Base-by-base conservation (phyloP, 306 rosid genomes). In the Lupinus albus region DNA sequence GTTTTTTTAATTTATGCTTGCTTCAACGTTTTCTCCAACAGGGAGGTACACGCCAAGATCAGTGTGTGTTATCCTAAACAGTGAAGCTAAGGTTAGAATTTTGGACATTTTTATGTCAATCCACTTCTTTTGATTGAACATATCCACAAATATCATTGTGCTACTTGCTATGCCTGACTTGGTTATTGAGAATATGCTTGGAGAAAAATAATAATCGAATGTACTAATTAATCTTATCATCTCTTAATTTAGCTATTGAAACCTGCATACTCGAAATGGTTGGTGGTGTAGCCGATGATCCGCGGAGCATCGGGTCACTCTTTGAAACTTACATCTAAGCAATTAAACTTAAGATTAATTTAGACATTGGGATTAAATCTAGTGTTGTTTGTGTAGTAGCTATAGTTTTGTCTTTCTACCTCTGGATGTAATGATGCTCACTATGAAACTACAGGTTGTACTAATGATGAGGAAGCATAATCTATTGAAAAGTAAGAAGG, bases 401-500 rank as follows among this genome's bases (percentile, higher is more conserved):
- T 18, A 25, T 36, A 38, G 48, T 39, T 42, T 60, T 11, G 3
- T 14, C 5, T 62, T 4, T 25, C 38, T 71, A 35, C 46, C 54
- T 35, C 8, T 2, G 28, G 32, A 38, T 30, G 46, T 54, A 49
- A 61, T 63, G 39, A 76, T 67, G 39, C 7, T 68, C 44, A 69
- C 73, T 61, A 58, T 48, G 49, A 76, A 70, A 56, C 44, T 73
- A 42, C 85, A 92, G 95, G 92, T 88, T 61, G 79, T 93, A 52
- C 82, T 90, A 1, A 82, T 86, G 71, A 76, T 85, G 67, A 90
- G 71, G 80, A 90, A 88, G 83, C 95, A 80, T 68, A 66, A 69
- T 66, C 76, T 94, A 54, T 58, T 85, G 25, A 90, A 78, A 78
- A 79, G 76, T 75, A 88, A 81, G 74, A 82, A 82, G 53, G 97